Base-by-base conservation (phyloP, 2,329 filamentous ascomycete genomes). In the Aspergillus sp. region DNA sequence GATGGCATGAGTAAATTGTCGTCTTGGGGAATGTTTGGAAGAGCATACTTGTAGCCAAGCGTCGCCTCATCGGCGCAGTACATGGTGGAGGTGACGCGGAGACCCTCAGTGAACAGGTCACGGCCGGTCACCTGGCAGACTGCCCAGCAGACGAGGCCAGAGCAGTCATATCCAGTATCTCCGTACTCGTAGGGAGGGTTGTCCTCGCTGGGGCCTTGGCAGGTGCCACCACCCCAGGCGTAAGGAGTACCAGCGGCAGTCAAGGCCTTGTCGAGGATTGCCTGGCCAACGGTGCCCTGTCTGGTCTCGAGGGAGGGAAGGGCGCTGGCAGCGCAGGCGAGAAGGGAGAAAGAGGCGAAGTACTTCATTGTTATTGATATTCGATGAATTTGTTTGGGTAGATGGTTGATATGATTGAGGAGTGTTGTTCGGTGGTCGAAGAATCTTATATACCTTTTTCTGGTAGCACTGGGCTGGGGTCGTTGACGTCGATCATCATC, bases 251-350 rank as follows among this genome's bases (percentile, higher is more conserved):
- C 80, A 34, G 80, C 66, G 50, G 77, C 75, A 59, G 75, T 69
- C 78, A 81, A 79, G 66, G 79, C 74, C 71, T 80, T 80, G 66
- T 77, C 76, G 56, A 80, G 64, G 51, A 80, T 68, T 51, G 70
- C 70, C 41, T 70, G 71, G 54, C 72, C 70, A 19, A 75, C 66
- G 27, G 57, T 51, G 47, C 27, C 27, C 9, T 34, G 22, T 9
- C 27, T 30, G 27, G 27, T 30, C 27, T 30, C 27, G 27, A 11
- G 27, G 27, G 27, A 30, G 27, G 27, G 27, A 30, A 30, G 27
- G 51, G 27, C 51, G 40, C 53, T 54, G 46, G 47, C 46, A 20
- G 51, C 41, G 40, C 78, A 39, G 33, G 50, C 39, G 11, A 52
- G 24, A 34, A 58, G 45, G 15, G 50, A 27, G 37, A 52, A 19